Evolutionary conservation across 805 yeast species (phyloP), one percentile per base, ranked within the genome.

Genomic region (Henningerozyma blattae): DNA sequence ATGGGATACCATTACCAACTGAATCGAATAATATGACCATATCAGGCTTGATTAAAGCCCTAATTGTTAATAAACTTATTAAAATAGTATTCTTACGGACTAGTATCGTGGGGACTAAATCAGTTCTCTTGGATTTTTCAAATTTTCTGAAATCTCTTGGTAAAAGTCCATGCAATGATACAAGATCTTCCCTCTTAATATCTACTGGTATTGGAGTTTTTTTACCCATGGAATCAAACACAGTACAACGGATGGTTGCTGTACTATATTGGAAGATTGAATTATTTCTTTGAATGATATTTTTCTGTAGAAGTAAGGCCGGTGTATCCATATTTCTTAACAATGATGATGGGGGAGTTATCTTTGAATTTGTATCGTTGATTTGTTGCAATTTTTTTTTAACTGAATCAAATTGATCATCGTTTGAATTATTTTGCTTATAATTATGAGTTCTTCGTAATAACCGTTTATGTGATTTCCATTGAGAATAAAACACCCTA

Each of bases 81-180:
- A 86, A 60, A 7, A 85, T 80, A 29, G 86, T 75, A 47, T 74
- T 73, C 25, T 74, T 68, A 33, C 95, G 65, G 9, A 83, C 86
- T 45, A 85, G 72, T 34, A 86, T 72, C 32, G 81, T 73, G 0
- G 95, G 95, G 1, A 83, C 89, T 31, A 84, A 78, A 37, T 54
- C 60, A 27, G 46, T 74, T 54, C 42, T 72, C 57, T 47, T 47
- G 1, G 79, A 77, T 37, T 82, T 71, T 32, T 89, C 97, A 34
- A 89, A 77, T 50, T 87, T 89, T 15, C 98, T 64, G 44, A 89
- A 62, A 55, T 89, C 98, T 54, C 98, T 65, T 0, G 97, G 95
- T 37, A 81, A 72, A 18, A 89, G 56, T 10, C 83, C 84, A 52
- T 87, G 83, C 42, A 76, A 74, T 22, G 75, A 65, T 8, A 89